These are phyloP conservation scores for Rhodotorula glutinis DNA, from an alignment of 1,284 basidiomycete species.

Conservation along the genomic window DNA sequence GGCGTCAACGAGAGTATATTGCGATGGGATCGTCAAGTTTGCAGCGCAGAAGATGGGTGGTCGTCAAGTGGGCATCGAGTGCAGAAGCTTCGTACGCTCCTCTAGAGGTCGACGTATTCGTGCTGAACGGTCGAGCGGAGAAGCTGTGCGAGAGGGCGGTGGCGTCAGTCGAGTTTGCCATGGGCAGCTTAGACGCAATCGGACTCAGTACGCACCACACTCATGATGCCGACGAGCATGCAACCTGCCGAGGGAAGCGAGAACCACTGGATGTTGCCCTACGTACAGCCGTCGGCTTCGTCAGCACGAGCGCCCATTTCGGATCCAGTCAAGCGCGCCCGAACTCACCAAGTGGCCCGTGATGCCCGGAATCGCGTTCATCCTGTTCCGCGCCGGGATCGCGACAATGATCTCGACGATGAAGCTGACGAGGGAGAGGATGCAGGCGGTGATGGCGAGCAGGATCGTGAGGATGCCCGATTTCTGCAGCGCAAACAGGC, in stretches of 20 bases:
- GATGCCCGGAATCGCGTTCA: constrained; percentile 24
- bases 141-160: constrained; percentile 9
- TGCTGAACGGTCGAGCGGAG: constrained; percentile 27
- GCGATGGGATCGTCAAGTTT: too few relatives aligned
- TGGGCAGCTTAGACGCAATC: background rate
- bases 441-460: constrained; percentile 18
- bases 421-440: constrained; percentile 29
- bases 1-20: too few relatives aligned
- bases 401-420: constrained; percentile 28
- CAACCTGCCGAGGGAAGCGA: constrained; percentile 24
- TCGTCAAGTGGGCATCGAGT: too few relatives aligned
- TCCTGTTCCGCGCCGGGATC: constrained; percentile 26
- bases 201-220: constrained; percentile 12
- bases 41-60: too few relatives aligned
- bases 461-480: constrained; percentile 36
- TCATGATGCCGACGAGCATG: constrained; percentile 26
- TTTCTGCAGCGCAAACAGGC: constrained; percentile 35
- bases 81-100: too few relatives aligned
- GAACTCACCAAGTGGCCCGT: constrained; percentile 20
- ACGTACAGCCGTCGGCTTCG: background rate
- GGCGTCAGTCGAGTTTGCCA: too few relatives aligned
- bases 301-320: too few relatives aligned
- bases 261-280: constrained; percentile 41
- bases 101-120: constrained; percentile 32
- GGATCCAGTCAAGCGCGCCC: too few relatives aligned